Percentiles rank a stretch among this genome's conserved stretches.
phyloP scores from a whole-genome alignment of 1,284 basidiomycete species.

The Mycosarcoma maydis region DNA sequence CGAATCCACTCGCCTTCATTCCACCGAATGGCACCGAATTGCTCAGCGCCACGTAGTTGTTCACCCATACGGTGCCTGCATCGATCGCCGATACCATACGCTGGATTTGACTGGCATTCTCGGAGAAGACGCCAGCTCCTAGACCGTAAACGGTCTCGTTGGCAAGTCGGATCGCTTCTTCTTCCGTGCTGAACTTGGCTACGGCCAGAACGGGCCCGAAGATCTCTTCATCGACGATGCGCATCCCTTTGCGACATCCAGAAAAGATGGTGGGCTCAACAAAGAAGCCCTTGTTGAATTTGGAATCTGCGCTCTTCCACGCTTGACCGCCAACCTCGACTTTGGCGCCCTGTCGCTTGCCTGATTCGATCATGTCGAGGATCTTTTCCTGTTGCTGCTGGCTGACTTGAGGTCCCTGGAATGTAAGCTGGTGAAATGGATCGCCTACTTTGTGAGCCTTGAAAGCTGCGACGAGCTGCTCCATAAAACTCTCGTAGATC shows the following conservation, averaged over 20 bases:
- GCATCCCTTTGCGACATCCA: slow-evolving; percentile 72
- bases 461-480: slow-evolving; percentile 73
- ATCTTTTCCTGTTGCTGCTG: slow-evolving; percentile 82
- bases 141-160: slow-evolving; percentile 85
- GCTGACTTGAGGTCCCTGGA: slow-evolving; percentile 89
- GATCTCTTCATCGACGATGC: slow-evolving; percentile 77
- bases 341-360: slow-evolving; percentile 80
- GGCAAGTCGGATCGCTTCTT: slow-evolving; percentile 78
- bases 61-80: slow-evolving; percentile 84
- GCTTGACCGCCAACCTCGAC: slow-evolving; percentile 76
- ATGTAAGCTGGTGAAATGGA: slow-evolving; percentile 77
- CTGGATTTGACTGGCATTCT: slow-evolving; percentile 63
- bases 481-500: slow-evolving; percentile 74
- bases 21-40: slow-evolving; percentile 52
- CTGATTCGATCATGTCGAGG: slow-evolving; percentile 87
- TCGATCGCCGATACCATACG: slow-evolving; percentile 81
- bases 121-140: slow-evolving; percentile 82
- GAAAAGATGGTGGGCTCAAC: slow-evolving; percentile 70
- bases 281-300: slow-evolving; percentile 71
- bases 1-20: slow-evolving; percentile 56
- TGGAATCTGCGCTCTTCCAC: slow-evolving; percentile 21
- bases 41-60: slow-evolving; percentile 67
- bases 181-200: slow-evolving; percentile 66
- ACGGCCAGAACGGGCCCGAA: slow-evolving; percentile 80
- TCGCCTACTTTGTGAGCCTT: slow-evolving; percentile 70